A percentile compares a stretch with the other conserved stretches of the same genome.
phyloP scores from a whole-genome alignment of 495 filamentous ascomycete species.

The Cenococcum geophilum region DNA sequence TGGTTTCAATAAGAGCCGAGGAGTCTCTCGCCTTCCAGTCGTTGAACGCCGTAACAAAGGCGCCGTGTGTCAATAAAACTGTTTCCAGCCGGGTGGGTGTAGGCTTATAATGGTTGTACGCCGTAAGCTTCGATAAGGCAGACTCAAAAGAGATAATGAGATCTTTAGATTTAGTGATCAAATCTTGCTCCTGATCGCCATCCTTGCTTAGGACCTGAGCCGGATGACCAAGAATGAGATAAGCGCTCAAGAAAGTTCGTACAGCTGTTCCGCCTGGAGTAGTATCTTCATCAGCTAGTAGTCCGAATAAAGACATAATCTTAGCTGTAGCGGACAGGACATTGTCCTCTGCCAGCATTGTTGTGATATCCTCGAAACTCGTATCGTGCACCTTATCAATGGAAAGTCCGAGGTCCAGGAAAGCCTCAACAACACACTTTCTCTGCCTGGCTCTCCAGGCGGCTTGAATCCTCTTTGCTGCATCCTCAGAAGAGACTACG shows the following conservation, averaged over 20 bases:
- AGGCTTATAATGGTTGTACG: slow-evolving; percentile 33
- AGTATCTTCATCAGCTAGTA: slow-evolving; percentile 64
- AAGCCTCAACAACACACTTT: slow-evolving; percentile 54
- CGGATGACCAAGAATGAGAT: slow-evolving; percentile 87
- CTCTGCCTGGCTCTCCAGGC: slow-evolving; percentile 64
- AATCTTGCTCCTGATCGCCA: slow-evolving; percentile 78
- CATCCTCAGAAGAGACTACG: slow-evolving; percentile 45
- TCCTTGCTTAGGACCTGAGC: slow-evolving; percentile 79
- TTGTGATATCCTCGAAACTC: slow-evolving; percentile 75
- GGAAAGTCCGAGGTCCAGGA: slow-evolving; percentile 62
- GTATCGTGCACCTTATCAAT: slow-evolving; percentile 67
- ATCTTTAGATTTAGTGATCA: slow-evolving; percentile 82
- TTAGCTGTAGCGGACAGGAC: slow-evolving; percentile 64
- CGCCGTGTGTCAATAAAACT: slow-evolving; percentile 63
- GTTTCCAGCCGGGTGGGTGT: slow-evolving; percentile 48
- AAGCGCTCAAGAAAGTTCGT: slow-evolving; percentile 86
- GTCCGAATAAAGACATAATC: slow-evolving; percentile 67
- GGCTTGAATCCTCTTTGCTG: slow-evolving; percentile 67
- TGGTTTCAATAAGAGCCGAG: slow-evolving; percentile 79
- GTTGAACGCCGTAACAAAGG: slow-evolving; percentile 86
- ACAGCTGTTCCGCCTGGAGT: slow-evolving; percentile 71
- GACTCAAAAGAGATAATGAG: slow-evolving; percentile 78
- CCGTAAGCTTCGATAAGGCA: slow-evolving; percentile 50
- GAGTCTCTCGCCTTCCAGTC: slow-evolving; percentile 95
- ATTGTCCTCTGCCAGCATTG: slow-evolving; percentile 66